phyloP scores from a whole-genome alignment of 2,329 filamentous ascomycete genomes.

The Colletotrichum spaethianum region DNA sequence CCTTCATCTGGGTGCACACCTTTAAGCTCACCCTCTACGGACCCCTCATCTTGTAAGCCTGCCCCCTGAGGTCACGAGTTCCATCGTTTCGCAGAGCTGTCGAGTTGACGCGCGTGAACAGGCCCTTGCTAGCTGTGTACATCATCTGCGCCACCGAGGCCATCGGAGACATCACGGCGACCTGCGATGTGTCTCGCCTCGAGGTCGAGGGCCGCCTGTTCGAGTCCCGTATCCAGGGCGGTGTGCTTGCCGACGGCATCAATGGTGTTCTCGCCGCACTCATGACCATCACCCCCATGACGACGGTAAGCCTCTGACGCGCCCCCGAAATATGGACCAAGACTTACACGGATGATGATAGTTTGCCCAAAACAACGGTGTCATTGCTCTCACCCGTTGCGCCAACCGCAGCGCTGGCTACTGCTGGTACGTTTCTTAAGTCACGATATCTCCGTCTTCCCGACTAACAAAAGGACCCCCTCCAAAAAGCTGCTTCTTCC shows the following conservation, averaged over 20 bases:
- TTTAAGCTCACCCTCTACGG: conserved; percentile 81
- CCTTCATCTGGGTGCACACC: conserved; percentile 85
- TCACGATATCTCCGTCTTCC: background rate
- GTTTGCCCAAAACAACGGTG: conserved; percentile 89
- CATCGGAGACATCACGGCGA: conserved; percentile 85
- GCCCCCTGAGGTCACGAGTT: no score
- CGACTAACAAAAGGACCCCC: no score
- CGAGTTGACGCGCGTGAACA: background rate
- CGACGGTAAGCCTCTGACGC: conserved; percentile 56
- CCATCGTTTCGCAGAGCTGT: background rate
- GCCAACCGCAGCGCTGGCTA: conserved; percentile 87
- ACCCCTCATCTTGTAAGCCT: conserved; percentile 72
- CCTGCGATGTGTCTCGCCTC: conserved; percentile 83
- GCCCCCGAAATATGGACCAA: background rate
- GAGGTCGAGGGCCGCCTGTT: conserved; percentile 81
- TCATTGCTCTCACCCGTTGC: conserved; percentile 85
- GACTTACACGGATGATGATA: background rate
- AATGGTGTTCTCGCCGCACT: conserved; percentile 83
- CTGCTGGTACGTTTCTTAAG: conserved; percentile 62
- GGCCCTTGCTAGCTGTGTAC: conserved; percentile 76
- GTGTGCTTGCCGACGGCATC: conserved; percentile 82
- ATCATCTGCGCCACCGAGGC: conserved; percentile 84
- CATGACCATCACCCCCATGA: conserved; percentile 85
- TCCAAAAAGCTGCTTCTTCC: conserved; percentile 71
- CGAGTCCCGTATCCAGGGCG: conserved; percentile 84